Evolutionary conservation across 805 yeast genomes (phyloP).

Genomic region (Lipomyces yamanashiensis): DNA sequence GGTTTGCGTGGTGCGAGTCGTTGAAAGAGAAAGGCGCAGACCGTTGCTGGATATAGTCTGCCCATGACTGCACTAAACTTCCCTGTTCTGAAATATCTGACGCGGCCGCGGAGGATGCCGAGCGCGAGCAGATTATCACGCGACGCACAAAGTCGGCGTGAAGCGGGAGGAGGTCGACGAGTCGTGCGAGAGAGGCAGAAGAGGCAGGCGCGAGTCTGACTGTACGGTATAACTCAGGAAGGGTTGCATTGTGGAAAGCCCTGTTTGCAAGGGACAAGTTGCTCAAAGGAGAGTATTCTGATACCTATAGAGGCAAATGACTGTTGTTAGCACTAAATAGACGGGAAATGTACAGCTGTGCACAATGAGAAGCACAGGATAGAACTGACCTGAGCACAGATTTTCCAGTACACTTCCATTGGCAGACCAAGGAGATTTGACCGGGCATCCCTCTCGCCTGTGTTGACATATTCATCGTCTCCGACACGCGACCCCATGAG

Average conservation of each 20-base stretch:
- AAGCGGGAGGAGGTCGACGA: conserved; percentile 6
- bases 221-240: conserved; percentile 29
- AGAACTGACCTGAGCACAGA: conserved; percentile 26
- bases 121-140: conserved; percentile 4
- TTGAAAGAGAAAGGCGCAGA: neutral
- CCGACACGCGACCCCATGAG: no score
- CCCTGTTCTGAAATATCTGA: neutral
- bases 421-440: conserved; percentile 24
- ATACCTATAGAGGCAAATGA: neutral
- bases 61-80: neutral
- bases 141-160: conserved; percentile 18
- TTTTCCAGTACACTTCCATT: conserved; percentile 31
- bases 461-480: neutral
- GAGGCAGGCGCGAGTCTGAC: conserved; percentile 14
- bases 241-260: conserved; percentile 15
- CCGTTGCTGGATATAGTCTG: neutral
- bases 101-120: neutral
- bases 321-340: neutral
- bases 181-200: conserved; percentile 10
- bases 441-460: neutral
- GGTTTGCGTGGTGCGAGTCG: neutral
- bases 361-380: neutral
- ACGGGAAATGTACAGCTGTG: neutral
- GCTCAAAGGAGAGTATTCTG: conserved; percentile 18
- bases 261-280: conserved; percentile 20